These are phyloP conservation scores for Sporobolus alterniflorus DNA, from an alignment of 202 grass and related monocot species.

Conservation along the genomic window DNA sequence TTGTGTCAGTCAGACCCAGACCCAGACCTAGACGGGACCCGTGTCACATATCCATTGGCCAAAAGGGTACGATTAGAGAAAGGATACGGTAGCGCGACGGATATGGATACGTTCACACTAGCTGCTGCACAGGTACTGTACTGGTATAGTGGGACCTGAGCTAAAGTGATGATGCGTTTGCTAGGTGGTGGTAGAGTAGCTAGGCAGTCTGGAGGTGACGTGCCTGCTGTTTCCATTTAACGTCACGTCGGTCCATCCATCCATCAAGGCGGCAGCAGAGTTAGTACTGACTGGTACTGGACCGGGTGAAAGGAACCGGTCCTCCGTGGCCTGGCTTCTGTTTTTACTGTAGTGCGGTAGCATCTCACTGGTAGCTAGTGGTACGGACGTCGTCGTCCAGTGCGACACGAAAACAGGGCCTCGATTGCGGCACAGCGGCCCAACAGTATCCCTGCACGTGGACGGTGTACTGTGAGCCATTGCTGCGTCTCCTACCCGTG, in stretches of 20 bases:
- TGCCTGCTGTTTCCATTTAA: constrained; percentile 57
- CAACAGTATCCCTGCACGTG: constrained; percentile 34
- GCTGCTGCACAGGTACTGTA: background rate
- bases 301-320: constrained; percentile 50
- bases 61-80: background rate
- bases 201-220: constrained; percentile 38
- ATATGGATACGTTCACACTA: background rate
- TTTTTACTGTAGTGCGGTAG: constrained; percentile 25
- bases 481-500: background rate
- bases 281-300: constrained; percentile 12
- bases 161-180: background rate
- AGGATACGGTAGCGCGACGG: constrained; percentile 7
- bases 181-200: background rate
- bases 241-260: constrained; percentile 41
- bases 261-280: background rate
- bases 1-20: background rate
- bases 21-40: constrained; percentile 2
- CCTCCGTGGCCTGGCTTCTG: constrained; percentile 45
- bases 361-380: too few species aligned
- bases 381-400: background rate
- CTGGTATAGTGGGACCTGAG: too few species aligned
- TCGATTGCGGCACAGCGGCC: background rate
- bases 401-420: constrained; percentile 3
- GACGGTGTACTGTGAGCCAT: background rate
- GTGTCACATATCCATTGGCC: constrained; percentile 24